Conservation (phyloP, 306 rosid species). For the Castanea sativa region DNA sequence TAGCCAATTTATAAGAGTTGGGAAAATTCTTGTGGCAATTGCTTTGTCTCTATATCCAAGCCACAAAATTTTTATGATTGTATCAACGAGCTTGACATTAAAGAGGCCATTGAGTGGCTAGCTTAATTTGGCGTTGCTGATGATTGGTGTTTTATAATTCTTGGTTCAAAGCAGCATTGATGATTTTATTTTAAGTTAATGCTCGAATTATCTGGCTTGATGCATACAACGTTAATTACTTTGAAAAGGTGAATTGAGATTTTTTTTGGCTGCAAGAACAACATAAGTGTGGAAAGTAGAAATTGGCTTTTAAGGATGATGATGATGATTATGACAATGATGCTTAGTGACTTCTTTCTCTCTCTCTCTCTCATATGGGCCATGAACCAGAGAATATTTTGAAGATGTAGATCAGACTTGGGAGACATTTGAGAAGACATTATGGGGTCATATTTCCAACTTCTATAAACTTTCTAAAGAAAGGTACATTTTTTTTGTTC, state of each 20-base stretch:
- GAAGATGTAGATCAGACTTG: conserved; percentile 93
- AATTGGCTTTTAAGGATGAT: neutral
- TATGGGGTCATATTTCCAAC: conserved; percentile 87
- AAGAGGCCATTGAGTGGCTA: neutral
- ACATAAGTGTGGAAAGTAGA: neutral
- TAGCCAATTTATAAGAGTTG: neutral
- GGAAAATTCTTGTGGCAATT: neutral
- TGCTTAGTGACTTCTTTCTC: neutral
- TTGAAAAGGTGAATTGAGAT: neutral
- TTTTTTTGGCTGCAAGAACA: neutral
- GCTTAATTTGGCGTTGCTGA: neutral
- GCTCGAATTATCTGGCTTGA: too few relatives aligned
- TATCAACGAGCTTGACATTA: neutral
- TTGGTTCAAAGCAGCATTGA: neutral
- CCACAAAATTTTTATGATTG: neutral
- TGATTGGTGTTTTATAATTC: neutral
- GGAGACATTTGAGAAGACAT: conserved; percentile 95
- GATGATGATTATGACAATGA: neutral
- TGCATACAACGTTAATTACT: neutral
- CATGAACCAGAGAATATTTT: conserved; percentile 70
- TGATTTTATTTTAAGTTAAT: neutral
- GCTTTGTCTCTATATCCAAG: neutral
- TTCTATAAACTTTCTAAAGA: conserved; percentile 88
- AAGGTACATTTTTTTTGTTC: conserved; percentile 46
- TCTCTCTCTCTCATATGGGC: conserved; percentile 16